These are phyloP conservation scores for Vitis riparia DNA, from an alignment of 164 flowering plant genomes.

Conservation along the genomic window DNA sequence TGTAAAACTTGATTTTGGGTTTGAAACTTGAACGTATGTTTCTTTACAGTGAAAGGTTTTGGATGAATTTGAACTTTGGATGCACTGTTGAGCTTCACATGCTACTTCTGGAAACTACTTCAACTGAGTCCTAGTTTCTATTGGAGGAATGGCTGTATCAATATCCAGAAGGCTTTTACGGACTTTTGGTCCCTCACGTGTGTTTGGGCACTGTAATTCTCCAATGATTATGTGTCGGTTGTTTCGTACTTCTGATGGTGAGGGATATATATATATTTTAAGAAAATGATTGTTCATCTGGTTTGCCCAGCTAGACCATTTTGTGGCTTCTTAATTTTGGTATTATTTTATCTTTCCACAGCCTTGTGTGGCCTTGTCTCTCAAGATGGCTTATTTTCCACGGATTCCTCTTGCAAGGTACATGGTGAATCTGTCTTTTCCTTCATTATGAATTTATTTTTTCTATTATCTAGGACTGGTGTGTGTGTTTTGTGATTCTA, in stretches of 20 bases:
- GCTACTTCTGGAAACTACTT: background rate
- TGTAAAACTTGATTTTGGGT: no score
- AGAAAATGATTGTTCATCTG: background rate
- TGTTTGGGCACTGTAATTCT: slow-evolving; percentile 12
- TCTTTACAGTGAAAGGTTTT: no score
- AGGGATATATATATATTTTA: background rate
- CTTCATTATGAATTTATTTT: no score
- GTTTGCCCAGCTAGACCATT: background rate
- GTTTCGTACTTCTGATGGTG: slow-evolving; percentile 18
- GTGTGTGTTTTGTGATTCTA: no score
- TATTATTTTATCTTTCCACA: slow-evolving; percentile 5
- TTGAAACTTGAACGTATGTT: no score
- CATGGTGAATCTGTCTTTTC: no score
- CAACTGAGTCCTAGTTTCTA: no score
- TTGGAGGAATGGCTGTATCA: slow-evolving; percentile 28
- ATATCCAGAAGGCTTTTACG: slow-evolving; percentile 34
- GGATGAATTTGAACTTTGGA: no score
- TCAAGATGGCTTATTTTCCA: slow-evolving; percentile 11
- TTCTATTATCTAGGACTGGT: no score
- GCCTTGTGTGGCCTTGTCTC: slow-evolving; percentile 13
- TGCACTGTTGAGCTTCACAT: no score
- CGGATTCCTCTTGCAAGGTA: slow-evolving; percentile 25
- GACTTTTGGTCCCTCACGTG: slow-evolving; percentile 28
- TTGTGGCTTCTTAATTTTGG: background rate
- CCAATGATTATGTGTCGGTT: slow-evolving; percentile 10